These are phyloP conservation scores for Nevesoporus exiguus DNA, from an alignment of 768 basidiomycete genomes.

Conservation along the genomic window DNA sequence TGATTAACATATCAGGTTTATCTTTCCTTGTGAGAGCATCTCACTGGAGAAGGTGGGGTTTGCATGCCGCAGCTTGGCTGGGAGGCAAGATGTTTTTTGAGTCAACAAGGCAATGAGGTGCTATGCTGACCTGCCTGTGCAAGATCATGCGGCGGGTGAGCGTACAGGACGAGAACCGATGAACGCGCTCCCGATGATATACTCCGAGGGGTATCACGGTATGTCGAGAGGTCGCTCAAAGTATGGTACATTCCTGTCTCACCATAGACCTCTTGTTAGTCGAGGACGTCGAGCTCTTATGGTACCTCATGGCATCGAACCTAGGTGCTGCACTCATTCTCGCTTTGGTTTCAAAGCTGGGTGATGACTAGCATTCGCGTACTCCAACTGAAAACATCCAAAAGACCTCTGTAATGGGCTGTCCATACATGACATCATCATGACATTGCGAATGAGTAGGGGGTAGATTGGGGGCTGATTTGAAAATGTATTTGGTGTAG, in stretches of 20 bases:
- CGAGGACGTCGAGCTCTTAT: neutral
- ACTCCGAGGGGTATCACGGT: neutral
- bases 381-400: neutral
- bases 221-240: neutral
- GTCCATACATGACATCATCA: slow-evolving; percentile 20
- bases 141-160: neutral
- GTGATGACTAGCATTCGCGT: neutral
- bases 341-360: no score
- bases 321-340: neutral
- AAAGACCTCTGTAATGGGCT: slow-evolving; percentile 8
- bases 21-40: neutral
- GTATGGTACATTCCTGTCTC: neutral
- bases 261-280: neutral
- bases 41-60: neutral
- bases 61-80: neutral
- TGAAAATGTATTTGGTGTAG: slow-evolving; percentile 19
- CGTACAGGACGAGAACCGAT: neutral
- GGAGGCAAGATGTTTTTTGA: neutral
- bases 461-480: neutral
- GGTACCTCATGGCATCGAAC: neutral
- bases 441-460: slow-evolving; percentile 11
- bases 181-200: neutral
- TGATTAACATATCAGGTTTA: neutral
- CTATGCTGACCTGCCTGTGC: neutral
- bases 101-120: neutral